Base-by-base conservation (phyloP, 306 rosid species). In the Quercus robur region DNA sequence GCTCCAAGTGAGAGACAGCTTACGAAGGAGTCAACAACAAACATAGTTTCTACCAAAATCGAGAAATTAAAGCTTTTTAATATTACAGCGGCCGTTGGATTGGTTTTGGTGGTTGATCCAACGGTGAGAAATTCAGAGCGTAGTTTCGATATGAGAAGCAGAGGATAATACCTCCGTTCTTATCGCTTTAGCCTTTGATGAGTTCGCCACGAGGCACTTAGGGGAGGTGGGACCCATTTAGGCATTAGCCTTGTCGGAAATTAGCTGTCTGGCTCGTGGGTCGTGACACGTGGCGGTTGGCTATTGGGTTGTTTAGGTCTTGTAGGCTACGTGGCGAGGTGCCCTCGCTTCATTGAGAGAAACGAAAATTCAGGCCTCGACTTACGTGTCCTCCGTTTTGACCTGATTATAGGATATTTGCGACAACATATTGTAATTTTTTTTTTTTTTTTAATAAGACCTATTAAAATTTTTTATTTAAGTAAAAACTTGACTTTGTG, bases 201-300 rank as follows among this genome's bases (percentile, higher is more conserved):
- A 83, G 85, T 88, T 90, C 90, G 92, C 88, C 90, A 87, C 82
- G 86, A 83, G 85, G 86, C 83, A 81, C 73, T 41, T 41, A 9
- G 11, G 46, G 46, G 11, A 41, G 11, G 12, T 8, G 90, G 91
- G 93, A 70, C 93, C 94, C 94, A 80, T 81, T 3, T 3, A 5
- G 54, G 4, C 25, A 78, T 41, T 41, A 35, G 75, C 73, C 44
- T 67, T 82, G 82, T 79, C 84, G 74, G 74, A 76, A 55, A 76
- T 83, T 78, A 86, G 80, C 85, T 86, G 83, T 68, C 64, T 7
- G 18, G 59, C 80, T 81, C 76, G 62, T 21, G 57, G 31, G 61
- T 0, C 0, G 0, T 2, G 76, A 51, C 80, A 85, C 83, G 86
- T 85, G 83, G 74, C 86, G 0, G 0, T 0, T 1, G 5, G 2